Conservation (phyloP, 371 early-diverging fungal genomes). For the Mortierella sp. region DNA sequence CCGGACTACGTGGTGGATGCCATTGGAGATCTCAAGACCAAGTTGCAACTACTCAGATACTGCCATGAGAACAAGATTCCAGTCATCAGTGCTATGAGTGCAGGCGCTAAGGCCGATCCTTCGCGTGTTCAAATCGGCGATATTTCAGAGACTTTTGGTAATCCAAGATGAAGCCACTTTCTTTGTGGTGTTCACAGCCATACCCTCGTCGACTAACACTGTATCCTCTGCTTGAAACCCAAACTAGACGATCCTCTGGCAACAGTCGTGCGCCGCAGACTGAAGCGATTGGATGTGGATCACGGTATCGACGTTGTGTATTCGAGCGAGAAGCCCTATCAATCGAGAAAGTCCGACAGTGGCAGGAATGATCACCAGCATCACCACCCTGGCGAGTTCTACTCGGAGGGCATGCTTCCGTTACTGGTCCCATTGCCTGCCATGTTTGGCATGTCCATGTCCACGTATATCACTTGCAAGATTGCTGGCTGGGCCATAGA, state of each 20-base stretch:
- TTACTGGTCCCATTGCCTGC: slow-evolving; percentile 29
- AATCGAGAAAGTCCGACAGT: not conserved
- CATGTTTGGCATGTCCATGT: slow-evolving; percentile 52
- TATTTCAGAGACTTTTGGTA: slow-evolving; percentile 47
- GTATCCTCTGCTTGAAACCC: not conserved
- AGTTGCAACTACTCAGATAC: slow-evolving; percentile 39
- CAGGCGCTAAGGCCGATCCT: slow-evolving; percentile 45
- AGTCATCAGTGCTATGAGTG: slow-evolving; percentile 32
- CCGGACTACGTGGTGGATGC: slow-evolving; percentile 46
- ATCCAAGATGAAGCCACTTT: not conserved
- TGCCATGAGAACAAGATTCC: slow-evolving; percentile 38
- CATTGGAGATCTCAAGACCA: slow-evolving; percentile 27
- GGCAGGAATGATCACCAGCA: slow-evolving; percentile 1
- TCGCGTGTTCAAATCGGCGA: slow-evolving; percentile 44
- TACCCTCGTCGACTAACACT: not conserved
- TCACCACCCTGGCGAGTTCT: slow-evolving; percentile 15
- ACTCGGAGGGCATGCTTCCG: slow-evolving; percentile 2
- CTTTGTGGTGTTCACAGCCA: not conserved
- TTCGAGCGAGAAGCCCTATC: slow-evolving; percentile 33
- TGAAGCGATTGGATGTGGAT: slow-evolving; percentile 35
- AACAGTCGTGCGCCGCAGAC: slow-evolving; percentile 32
- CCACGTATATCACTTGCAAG: slow-evolving; percentile 41
- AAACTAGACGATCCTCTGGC: slow-evolving; percentile 35
- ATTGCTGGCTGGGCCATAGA: slow-evolving; percentile 43
- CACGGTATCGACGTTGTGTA: slow-evolving; percentile 36